Base-by-base conservation (phyloP, 2,329 filamentous ascomycete genomes). In the Calonectria montana region DNA sequence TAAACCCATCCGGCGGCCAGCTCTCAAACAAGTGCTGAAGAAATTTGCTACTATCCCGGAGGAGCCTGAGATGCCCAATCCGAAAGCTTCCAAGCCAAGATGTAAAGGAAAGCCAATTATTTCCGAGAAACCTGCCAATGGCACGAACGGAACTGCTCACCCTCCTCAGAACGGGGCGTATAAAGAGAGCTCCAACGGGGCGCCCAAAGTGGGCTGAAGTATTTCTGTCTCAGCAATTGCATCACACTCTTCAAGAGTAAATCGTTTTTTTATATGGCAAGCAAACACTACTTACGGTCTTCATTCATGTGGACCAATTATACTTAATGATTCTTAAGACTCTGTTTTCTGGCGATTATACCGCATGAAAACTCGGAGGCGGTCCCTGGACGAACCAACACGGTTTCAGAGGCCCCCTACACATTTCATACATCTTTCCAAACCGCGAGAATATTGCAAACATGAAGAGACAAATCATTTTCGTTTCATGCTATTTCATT, bases 11-110 rank as follows among this genome's bases (percentile, higher is more conserved):
- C 90, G 94, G 61, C 87, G 95, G n/a, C 94, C 94, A 1, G 94
- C 94, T 6, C 87, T 98, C 69, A 97, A 97, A 82, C 93, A 96
- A 78, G 94, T 97, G 0, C 86, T 97, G 15, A 94, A 93, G 80
- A 95, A 95, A 80, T 96, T 95, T 81, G 90, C 93, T 4, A 95
- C 95, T 0, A 97, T 97, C 35, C 90, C 89, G 0, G 94, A 96
- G 80, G 94, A 95, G 72, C 76, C 77, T 0, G 82, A 82, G 79
- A 70, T 67, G 16, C 57, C 69, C 4, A 61, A 65, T n/a, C 16
- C 35, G 41, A 25, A 41, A 18, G 12, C 35, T 21, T 39, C 53
- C 7, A 55, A 35, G 12, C 15, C 39, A 13, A 35, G 41, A 4
- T 41, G 25, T 29, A 71, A 69, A 3, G 73, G 76, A 64, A 78